Base-by-base conservation (phyloP, 2,329 filamentous ascomycete species). In the Exophiala xenobiotica region DNA sequence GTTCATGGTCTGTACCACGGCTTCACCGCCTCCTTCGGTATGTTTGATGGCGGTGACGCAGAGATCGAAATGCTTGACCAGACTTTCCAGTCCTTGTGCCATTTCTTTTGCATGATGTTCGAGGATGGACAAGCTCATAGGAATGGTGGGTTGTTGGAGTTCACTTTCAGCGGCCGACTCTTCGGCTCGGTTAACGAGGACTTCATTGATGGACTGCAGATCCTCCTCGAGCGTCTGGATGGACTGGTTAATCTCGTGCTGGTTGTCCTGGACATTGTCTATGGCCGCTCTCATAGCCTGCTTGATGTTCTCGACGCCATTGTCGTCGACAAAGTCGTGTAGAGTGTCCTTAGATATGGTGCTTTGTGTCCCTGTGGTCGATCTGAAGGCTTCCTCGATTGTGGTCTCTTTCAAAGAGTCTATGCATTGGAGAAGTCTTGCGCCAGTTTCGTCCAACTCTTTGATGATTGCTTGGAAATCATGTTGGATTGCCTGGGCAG, bases 41-140 rank as follows among this genome's bases (percentile, higher is more conserved):
- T 92, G 90, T 53, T 90, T 88, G 37, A 96, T 86, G 1, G 92
- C 92, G 1, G 86, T 92, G 11, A 95, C 88, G 68, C 92, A 96
- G 58, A 95, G 82, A 68, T 97, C 92, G 66, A 96, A 96, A 70
- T 97, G 92, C 20, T 80, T 82, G 6, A 90, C 90, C 3, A 97
- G 75, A 1, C 87, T 90, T 50, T 89, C 81, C 1, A 97, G 80
- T 4, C 90, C 78, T 51, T 85, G 78, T 4, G 91, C 92, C 83
- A 95, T 92, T 62, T 85, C 83, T 56, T 88, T 84, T 0, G 91
- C 91, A 60, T 92, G 84, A 11, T 77, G 77, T 58, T 91, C 83
- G 27, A 95, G 77, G 2, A 76, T 74, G 23, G 78, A 72, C n/a
- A 88, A 73, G 35, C 83, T 73, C 3, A 76, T 70, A 2, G 78